phyloP scores from a whole-genome alignment of 2,329 filamentous ascomycete genomes.

The Fusarium sp. region DNA sequence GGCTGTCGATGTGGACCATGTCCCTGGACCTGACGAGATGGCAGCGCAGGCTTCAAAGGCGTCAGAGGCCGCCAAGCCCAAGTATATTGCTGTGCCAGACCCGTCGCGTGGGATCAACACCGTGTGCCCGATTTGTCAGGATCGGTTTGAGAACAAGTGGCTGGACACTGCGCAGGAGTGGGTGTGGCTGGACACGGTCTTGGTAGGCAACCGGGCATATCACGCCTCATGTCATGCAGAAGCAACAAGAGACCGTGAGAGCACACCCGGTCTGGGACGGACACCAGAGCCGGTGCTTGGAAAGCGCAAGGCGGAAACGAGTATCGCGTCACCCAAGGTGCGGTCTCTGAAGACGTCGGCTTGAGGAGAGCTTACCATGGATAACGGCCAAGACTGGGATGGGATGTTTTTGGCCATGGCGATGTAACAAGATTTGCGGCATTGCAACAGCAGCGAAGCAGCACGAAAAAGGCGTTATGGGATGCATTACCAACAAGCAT shows the following conservation, averaged over 20 bases:
- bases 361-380: slow-evolving; percentile 20
- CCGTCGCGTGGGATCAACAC: slow-evolving; percentile 80
- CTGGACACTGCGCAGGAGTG: slow-evolving; percentile 94
- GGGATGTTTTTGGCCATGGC: neutral
- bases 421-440: neutral
- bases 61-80: slow-evolving; percentile 61
- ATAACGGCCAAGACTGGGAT: neutral
- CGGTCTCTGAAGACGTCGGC: slow-evolving; percentile 52
- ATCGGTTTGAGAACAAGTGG: slow-evolving; percentile 93
- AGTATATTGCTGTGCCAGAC: slow-evolving; percentile 87
- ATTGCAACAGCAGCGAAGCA: neutral
- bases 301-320: slow-evolving; percentile 80
- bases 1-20: slow-evolving; percentile 74
- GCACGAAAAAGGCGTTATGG: slow-evolving; percentile 33
- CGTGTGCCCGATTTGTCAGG: slow-evolving; percentile 93
- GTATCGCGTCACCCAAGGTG: slow-evolving; percentile 54
- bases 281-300: slow-evolving; percentile 76
- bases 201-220: slow-evolving; percentile 83
- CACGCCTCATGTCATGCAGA: slow-evolving; percentile 92
- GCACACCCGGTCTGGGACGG: slow-evolving; percentile 56
- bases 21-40: slow-evolving; percentile 49
- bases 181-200: slow-evolving; percentile 92
- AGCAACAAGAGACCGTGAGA: slow-evolving; percentile 74
- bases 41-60: slow-evolving; percentile 52
- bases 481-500: slow-evolving; percentile 20